Evolutionary conservation across 169 alveolate genomes (phyloP).

Genomic region (Plasmodium relictum): DNA sequence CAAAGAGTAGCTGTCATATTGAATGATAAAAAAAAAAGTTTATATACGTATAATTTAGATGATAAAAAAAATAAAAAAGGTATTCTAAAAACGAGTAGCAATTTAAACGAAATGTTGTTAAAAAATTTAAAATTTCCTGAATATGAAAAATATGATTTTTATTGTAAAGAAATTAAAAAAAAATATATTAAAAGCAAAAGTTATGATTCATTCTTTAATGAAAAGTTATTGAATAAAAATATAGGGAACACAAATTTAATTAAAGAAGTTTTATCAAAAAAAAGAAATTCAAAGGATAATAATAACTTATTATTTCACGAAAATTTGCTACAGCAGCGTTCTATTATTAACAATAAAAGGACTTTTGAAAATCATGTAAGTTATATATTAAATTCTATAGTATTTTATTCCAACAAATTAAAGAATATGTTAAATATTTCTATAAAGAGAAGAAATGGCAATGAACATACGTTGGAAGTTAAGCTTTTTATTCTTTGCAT

Average conservation of each 20-base stretch:
- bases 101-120: neutral
- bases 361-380: slow-evolving; percentile 10
- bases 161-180: slow-evolving; percentile 3
- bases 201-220: slow-evolving; percentile 40
- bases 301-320: slow-evolving; percentile 17
- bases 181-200: slow-evolving; percentile 10
- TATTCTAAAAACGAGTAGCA: neutral
- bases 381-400: slow-evolving; percentile 32
- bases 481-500: slow-evolving; percentile 42
- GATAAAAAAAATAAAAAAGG: neutral
- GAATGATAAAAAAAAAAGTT: neutral
- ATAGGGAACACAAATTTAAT: neutral
- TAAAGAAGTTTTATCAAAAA: neutral
- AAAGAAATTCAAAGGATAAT: neutral
- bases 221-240: neutral
- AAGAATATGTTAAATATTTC: slow-evolving; percentile 45
- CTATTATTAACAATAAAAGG: slow-evolving; percentile 11
- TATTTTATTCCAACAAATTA: slow-evolving; percentile 41
- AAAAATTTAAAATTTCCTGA: slow-evolving; percentile 1
- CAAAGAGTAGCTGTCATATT: slow-evolving; percentile 1
- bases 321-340: slow-evolving; percentile 32
- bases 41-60: neutral
- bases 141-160: slow-evolving; percentile 3
- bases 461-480: slow-evolving; percentile 12
- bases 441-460: slow-evolving; percentile 17